These are phyloP conservation scores for Lentithecium fluviatile DNA, from an alignment of 495 filamentous ascomycete genomes.

Conservation along the genomic window DNA sequence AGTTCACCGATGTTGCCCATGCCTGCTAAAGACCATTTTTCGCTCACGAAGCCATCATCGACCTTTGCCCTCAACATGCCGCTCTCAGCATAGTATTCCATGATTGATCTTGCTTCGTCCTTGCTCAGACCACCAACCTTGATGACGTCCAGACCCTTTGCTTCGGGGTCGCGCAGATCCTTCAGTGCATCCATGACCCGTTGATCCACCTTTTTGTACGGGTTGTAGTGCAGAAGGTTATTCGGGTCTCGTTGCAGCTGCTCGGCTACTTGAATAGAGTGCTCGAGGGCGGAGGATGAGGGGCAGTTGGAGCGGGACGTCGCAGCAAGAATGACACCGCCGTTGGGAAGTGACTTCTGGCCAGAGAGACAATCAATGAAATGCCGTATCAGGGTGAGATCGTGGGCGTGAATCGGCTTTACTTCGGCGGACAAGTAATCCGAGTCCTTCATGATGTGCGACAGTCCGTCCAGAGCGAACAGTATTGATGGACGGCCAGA, in stretches of 20 bases:
- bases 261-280: slow-evolving; percentile 45
- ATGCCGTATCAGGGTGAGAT: slow-evolving; percentile 71
- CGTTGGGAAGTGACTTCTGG: slow-evolving; percentile 60
- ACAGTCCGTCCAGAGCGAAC: slow-evolving; percentile 73
- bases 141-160: slow-evolving; percentile 53
- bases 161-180: slow-evolving; percentile 35
- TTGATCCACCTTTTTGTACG: slow-evolving; percentile 66
- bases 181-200: slow-evolving; percentile 58
- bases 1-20: slow-evolving; percentile 80
- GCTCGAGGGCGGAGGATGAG: slow-evolving; percentile 59
- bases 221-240: slow-evolving; percentile 55
- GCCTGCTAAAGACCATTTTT: slow-evolving; percentile 82
- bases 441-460: slow-evolving; percentile 72
- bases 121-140: slow-evolving; percentile 64
- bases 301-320: slow-evolving; percentile 67
- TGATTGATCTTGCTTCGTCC: slow-evolving; percentile 70
- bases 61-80: slow-evolving; percentile 70
- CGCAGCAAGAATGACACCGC: slow-evolving; percentile 74
- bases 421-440: slow-evolving; percentile 67
- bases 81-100: slow-evolving; percentile 93
- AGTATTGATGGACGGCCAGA: slow-evolving; percentile 75
- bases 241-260: slow-evolving; percentile 35
- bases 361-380: slow-evolving; percentile 72
- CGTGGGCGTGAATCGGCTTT: slow-evolving; percentile 80
- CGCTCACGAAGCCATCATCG: slow-evolving; percentile 69